phyloP scores from a whole-genome alignment of 257 asterid species.

The Penstemon barbatus region DNA sequence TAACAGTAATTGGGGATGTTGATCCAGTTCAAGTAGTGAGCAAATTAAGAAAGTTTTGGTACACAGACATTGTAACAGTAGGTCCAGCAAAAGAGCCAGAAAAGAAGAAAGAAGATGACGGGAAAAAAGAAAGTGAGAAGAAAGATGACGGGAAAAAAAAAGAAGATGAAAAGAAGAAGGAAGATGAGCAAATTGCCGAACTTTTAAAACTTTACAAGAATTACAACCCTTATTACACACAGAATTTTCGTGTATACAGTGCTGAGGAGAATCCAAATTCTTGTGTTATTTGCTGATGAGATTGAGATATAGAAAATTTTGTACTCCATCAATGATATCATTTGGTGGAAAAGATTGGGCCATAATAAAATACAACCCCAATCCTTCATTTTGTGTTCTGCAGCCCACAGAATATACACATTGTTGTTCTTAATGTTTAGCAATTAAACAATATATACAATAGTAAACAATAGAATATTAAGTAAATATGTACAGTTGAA shows the following conservation, averaged over 20 bases:
- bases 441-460: no score
- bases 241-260: conserved; percentile 34
- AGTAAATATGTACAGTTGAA: no score
- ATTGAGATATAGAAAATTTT: no score
- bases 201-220: conserved; percentile 28
- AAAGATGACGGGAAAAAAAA: conserved; percentile 27
- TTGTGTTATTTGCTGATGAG: conserved; percentile 38
- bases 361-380: no score
- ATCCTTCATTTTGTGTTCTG: no score
- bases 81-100: conserved; percentile 62
- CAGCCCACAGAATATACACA: no score
- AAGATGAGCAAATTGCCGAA: conserved; percentile 35
- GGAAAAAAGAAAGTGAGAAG: conserved; percentile 26
- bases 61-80: conserved; percentile 45
- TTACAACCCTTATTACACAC: conserved; percentile 37
- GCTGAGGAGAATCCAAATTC: conserved; percentile 54
- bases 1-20: conserved; percentile 53
- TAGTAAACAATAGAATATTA: no score
- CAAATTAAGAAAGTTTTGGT: conserved; percentile 48
- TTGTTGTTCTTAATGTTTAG: no score
- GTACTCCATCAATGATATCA: no score
- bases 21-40: conserved; percentile 52
- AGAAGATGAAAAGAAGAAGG: conserved; percentile 26
- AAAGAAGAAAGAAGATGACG: conserved; percentile 36
- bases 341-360: no score